Evolutionary conservation across 1,284 basidiomycete genomes (phyloP), one percentile per base, ranked within the genome.

Genomic region (Mycosarcoma mackinlayi): DNA sequence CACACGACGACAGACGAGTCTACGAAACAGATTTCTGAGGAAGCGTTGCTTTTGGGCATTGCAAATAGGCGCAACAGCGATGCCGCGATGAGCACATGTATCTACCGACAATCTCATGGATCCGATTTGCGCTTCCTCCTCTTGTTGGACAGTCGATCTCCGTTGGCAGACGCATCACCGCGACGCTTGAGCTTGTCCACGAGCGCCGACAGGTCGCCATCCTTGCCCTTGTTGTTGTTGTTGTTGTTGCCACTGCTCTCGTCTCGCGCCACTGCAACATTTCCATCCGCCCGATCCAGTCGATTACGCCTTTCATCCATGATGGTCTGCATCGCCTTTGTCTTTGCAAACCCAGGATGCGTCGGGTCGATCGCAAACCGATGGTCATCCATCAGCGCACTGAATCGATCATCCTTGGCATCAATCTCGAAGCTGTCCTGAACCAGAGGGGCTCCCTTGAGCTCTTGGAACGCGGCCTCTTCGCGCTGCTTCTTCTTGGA

Each of bases 351-450:
- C 28, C 76, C 72, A 14, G 95, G 93, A 84, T 98, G 92, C 45
- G 89, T 92, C 19, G 96, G 95, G 83, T 98, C 96, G 74, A 99
- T 93, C 0, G 95, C 94, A 78, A 92, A 98, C 40, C 89, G 88
- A 76, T 93, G 89, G 79, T 98, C 92, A 71, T 97, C 92, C 80
- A 94, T 90, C 44, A 98, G 80, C 10, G 88, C 90, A 72, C 88
- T 88, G 86, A 98, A 98, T 25, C 96, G 89, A 5, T 90, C 88
- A 79, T 99, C 96, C 74, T 88, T 88, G 56, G 93, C 88, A 80
- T 99, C 87, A 75, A 98, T 89, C 46, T 86, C 84, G 84, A 98
- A 98, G 58, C 77, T 82, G 23, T 71, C 70, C 62, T 79, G 74
- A 14, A 72, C 56, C 42, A 75, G 50, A n/a, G 23, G 81, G 81